Conservation (phyloP, 352 stramenopile genomes). For the Pilasporangium apinafurcum region DNA sequence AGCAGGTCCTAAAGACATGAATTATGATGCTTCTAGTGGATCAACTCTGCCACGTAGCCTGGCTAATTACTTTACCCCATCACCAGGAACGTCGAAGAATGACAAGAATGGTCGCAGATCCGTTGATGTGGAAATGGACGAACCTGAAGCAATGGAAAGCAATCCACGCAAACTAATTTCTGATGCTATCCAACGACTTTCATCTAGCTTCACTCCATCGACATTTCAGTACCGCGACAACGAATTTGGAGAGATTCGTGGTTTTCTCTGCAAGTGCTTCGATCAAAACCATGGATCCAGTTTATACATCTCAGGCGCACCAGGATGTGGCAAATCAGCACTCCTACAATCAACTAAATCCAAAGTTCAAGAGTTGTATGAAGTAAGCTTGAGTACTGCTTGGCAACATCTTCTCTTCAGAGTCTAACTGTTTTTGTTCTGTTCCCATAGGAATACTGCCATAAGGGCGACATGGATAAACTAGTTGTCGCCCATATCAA, state of each 20-base stretch:
- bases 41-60: slow-evolving; percentile 28
- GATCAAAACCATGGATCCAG: slow-evolving; percentile 37
- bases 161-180: slow-evolving; percentile 12
- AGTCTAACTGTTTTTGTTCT: neutral
- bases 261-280: slow-evolving; percentile 62
- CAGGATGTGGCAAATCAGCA: slow-evolving; percentile 74
- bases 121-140: neutral
- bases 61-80: slow-evolving; percentile 63
- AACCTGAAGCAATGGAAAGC: slow-evolving; percentile 1
- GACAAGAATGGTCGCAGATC: slow-evolving; percentile 3
- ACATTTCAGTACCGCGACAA: slow-evolving; percentile 54
- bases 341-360: slow-evolving; percentile 48
- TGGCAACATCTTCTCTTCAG: neutral
- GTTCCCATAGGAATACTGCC: slow-evolving; percentile 11
- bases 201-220: slow-evolving; percentile 31
- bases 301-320: slow-evolving; percentile 73
- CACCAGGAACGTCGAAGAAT: slow-evolving; percentile 25
- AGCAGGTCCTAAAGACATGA: slow-evolving; percentile 14
- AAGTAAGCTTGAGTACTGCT: slow-evolving; percentile 17
- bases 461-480: slow-evolving; percentile 12
- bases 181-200: slow-evolving; percentile 42
- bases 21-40: slow-evolving; percentile 10
- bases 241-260: slow-evolving; percentile 39
- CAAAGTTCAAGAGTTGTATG: slow-evolving; percentile 43
- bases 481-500: slow-evolving; percentile 63